Evolutionary conservation across 1,284 basidiomycete species (phyloP).

Genomic region (Tetrapyrgos nigripes): DNA sequence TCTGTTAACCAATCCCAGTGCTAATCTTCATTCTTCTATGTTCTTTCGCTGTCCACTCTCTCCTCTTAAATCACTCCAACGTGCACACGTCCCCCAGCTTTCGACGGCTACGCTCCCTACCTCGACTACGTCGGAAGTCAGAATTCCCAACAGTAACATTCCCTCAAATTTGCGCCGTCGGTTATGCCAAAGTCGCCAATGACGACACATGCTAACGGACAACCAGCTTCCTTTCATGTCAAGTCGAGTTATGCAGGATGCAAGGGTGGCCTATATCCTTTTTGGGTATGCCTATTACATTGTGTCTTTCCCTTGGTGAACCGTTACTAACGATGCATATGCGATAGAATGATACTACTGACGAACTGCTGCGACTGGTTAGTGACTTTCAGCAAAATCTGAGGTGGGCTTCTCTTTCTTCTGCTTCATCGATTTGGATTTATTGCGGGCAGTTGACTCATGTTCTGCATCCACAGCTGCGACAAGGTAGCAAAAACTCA

Average conservation of each 20-base stretch:
- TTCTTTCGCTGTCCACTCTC: too few species aligned
- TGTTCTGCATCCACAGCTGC: too few species aligned
- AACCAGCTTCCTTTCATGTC: constrained; percentile 75
- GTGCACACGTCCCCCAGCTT: constrained; percentile 65
- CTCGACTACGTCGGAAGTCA: constrained; percentile 60
- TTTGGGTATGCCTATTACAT: too few species aligned
- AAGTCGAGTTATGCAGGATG: too few species aligned
- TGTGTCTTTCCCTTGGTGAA: too few species aligned
- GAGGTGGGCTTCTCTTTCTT: constrained; percentile 54
- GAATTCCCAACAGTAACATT: constrained; percentile 80
- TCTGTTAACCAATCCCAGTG: constrained; percentile 78
- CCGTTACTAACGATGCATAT: too few species aligned
- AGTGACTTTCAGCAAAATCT: too few species aligned
- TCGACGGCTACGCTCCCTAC: constrained; percentile 56
- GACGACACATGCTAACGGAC: constrained; percentile 71
- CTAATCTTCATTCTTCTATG: constrained; percentile 23
- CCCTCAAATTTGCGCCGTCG: constrained; percentile 80
- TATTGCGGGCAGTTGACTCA: constrained; percentile 77
- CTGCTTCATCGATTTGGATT: constrained; percentile 62
- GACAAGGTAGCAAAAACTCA: constrained; percentile 64
- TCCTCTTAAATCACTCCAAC: background rate
- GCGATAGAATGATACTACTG: too few species aligned
- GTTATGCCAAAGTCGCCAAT: constrained; percentile 69
- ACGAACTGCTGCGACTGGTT: too few species aligned
- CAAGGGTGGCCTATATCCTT: too few species aligned